These are phyloP conservation scores for Leccinum boreale DNA, from an alignment of 768 basidiomycete species.

Conservation along the genomic window DNA sequence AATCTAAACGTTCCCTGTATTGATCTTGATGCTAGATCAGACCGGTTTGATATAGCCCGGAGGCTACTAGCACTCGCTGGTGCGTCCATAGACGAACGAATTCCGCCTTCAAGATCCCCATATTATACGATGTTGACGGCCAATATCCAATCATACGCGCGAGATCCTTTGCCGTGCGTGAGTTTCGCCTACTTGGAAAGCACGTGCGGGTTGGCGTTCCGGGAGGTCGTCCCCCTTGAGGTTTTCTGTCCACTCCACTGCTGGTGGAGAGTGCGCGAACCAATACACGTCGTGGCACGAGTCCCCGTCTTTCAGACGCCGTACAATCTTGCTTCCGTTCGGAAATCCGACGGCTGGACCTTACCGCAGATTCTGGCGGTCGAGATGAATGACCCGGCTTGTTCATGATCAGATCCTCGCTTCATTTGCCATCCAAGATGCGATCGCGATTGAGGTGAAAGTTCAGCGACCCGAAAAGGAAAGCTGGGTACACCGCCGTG, in stretches of 20 bases:
- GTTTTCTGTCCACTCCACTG: neutral
- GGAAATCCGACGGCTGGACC: neutral
- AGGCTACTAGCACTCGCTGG: neutral
- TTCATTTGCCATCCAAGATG: neutral
- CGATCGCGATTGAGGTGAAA: neutral
- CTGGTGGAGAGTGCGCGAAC: neutral
- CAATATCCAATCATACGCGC: neutral
- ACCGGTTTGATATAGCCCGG: neutral
- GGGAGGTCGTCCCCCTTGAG: neutral
- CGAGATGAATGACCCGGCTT: neutral
- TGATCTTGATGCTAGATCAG: neutral
- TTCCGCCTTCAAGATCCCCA: neutral
- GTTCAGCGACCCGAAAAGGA: neutral
- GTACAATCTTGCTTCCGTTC: neutral
- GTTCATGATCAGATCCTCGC: neutral
- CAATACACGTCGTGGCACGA: neutral
- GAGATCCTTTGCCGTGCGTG: neutral
- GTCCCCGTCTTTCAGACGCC: neutral
- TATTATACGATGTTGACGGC: neutral
- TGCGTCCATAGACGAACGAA: constrained; percentile 1
- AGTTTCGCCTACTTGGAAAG: neutral
- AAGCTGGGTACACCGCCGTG: neutral
- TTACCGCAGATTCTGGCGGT: neutral
- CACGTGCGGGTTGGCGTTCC: neutral
- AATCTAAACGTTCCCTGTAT: constrained; percentile 1